Conservation (phyloP, 1,139 yeast species). For the Saccharomycopsis hybrid region DNA sequence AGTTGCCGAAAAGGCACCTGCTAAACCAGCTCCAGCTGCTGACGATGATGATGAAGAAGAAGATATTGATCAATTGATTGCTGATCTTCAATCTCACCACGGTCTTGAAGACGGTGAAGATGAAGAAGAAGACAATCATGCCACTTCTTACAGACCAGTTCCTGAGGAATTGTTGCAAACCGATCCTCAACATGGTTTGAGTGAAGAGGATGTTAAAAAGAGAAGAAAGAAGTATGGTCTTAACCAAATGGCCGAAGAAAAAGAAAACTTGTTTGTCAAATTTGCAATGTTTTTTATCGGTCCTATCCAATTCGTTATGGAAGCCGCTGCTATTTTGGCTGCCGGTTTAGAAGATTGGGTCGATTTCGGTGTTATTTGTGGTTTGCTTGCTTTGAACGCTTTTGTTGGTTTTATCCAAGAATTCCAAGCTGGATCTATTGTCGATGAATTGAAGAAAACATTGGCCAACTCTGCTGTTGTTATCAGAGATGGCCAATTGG, state of each 20-base stretch:
- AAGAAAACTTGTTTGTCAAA: slow-evolving; percentile 76
- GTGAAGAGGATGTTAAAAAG: slow-evolving; percentile 71
- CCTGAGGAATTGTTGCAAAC: slow-evolving; percentile 90
- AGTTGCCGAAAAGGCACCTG: slow-evolving; percentile 38
- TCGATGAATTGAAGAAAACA: slow-evolving; percentile 38
- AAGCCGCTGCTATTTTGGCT: slow-evolving; percentile 95
- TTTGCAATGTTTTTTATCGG: slow-evolving; percentile 92
- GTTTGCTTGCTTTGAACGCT: slow-evolving; percentile 81
- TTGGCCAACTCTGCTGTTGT: slow-evolving; percentile 66
- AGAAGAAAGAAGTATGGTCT: slow-evolving; percentile 93
- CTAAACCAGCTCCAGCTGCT: slow-evolving; percentile 31
- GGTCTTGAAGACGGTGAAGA: slow-evolving; percentile 54
- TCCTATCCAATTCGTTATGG: slow-evolving; percentile 99
- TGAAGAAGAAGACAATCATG: slow-evolving; percentile 36
- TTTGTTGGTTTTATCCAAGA: slow-evolving; percentile 96
- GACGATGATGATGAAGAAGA: slow-evolving; percentile 63
- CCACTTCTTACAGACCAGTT: slow-evolving; percentile 51
- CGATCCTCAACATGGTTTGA: slow-evolving; percentile 74
- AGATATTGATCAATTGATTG: slow-evolving; percentile 83
- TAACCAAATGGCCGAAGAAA: slow-evolving; percentile 93
- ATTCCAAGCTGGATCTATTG: slow-evolving; percentile 53
- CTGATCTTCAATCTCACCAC: slow-evolving; percentile 81
- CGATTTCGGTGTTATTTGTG: slow-evolving; percentile 97
- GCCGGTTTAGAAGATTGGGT: slow-evolving; percentile 99
- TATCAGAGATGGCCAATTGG: slow-evolving; percentile 74